Evolutionary conservation across 192 early-diverging fungal genomes (phyloP), one percentile per base, ranked within the genome.

Genomic region (Coemansia javaensis): DNA sequence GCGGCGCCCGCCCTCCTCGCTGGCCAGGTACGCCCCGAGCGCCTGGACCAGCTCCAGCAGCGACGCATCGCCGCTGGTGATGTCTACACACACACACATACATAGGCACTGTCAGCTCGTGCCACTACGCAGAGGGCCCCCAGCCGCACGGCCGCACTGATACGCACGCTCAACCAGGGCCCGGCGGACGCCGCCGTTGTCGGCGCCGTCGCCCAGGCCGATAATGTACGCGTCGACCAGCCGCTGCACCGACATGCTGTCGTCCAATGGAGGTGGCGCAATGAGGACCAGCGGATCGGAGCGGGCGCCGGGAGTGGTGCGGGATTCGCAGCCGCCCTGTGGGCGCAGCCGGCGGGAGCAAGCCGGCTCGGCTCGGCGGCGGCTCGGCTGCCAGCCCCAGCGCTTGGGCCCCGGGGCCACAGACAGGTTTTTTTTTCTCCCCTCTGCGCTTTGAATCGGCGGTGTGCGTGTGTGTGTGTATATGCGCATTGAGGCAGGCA

Each of bases 1-100:
- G 47, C 95, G 86, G 25, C 85, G 78, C 47, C 83, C 86, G n/a
- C 86, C 85, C 40, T 94, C 93, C 9, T 84, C 79, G 60, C 77
- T 84, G 4, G 90, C 91, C 42, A 95, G 62, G 36, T 83, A 80
- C 27, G 81, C 72, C 1, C 86, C 88, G 17, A 94, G 80, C 31
- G 75, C 61, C 63, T 89, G 85, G 17, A 97, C 91, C n/a, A 95
- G 61, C 50, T 73, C 63, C 14, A 93, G 63, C 20, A 93, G 61
- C 21, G 81, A 84, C 11, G 59, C 43, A 47, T 85, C 82, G 31
- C 77, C 79, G n/a, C 15, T 32, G 21, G 40, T 39, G 24, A 75
- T 75, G 37, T 40, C 66, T 69, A 67, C 28, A 43, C n/a, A 5
- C 13, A 33, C 31, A 27, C 14, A 41, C 6, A 42, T 11, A 30